Percentiles rank a stretch among this genome's conserved stretches.
Conservation (phyloP, 1,284 basidiomycete species). For the Apiotrichum siamense region DNA sequence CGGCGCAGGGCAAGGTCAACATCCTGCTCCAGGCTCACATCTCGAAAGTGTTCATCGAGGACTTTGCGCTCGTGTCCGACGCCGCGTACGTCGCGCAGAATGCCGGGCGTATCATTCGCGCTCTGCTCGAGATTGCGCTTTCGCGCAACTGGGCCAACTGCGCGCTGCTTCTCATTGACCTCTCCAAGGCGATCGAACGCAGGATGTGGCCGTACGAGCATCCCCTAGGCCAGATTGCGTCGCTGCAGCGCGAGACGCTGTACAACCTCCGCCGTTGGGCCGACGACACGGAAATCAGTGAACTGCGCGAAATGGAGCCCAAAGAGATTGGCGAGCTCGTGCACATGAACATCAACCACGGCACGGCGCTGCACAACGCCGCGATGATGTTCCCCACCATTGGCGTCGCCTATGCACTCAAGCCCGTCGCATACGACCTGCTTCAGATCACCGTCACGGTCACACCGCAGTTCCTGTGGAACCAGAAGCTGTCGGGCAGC, state of each 20-base stretch:
- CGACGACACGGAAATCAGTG: conserved; percentile 71
- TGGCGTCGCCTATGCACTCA: conserved; percentile 62
- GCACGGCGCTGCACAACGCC: conserved; percentile 67
- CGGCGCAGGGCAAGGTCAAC: conserved; percentile 87
- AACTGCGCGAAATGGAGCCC: conserved; percentile 69
- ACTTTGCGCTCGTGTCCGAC: conserved; percentile 96
- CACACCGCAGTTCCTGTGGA: conserved; percentile 77
- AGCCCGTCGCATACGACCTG: conserved; percentile 76
- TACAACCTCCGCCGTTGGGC: conserved; percentile 75
- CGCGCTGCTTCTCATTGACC: conserved; percentile 72
- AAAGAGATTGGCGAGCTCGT: conserved; percentile 74
- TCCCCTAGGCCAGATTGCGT: conserved; percentile 71
- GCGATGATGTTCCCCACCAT: conserved; percentile 82
- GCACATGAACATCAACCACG: conserved; percentile 81
- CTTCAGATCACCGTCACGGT: conserved; percentile 69
- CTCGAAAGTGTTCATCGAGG: conserved; percentile 72
- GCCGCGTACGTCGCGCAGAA: conserved; percentile 89
- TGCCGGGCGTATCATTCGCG: conserved; percentile 86
- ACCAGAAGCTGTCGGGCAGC: conserved; percentile 63
- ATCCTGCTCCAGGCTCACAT: conserved; percentile 90
- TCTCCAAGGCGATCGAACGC: conserved; percentile 90
- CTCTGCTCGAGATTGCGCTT: conserved; percentile 88
- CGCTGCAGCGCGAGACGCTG: conserved; percentile 70
- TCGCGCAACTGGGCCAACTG: conserved; percentile 85
- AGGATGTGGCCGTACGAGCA: conserved; percentile 95